Evolutionary conservation across 2,329 filamentous ascomycete genomes (phyloP).

Genomic region (Nothopassalora personata): DNA sequence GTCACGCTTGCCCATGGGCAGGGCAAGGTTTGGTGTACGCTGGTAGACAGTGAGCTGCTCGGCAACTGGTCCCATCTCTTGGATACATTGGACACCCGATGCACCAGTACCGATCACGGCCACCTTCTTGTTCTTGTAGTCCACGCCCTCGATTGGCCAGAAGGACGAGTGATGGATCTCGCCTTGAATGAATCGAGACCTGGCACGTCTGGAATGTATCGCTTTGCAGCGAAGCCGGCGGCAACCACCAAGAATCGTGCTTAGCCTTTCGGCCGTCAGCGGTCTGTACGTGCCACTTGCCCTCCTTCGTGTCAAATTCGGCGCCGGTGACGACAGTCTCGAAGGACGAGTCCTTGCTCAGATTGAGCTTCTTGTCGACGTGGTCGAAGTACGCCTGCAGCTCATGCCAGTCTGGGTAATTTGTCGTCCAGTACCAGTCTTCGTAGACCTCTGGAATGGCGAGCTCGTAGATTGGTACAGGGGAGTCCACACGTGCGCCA

Average conservation of each 20-base stretch:
- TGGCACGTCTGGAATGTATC: slow-evolving; percentile 57
- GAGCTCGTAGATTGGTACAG: slow-evolving; percentile 30
- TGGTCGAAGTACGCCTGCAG: slow-evolving; percentile 56
- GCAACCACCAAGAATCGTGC: slow-evolving; percentile 51
- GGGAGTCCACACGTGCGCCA: slow-evolving; percentile 42
- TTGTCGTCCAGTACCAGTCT: slow-evolving; percentile 50
- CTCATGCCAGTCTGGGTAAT: slow-evolving; percentile 38
- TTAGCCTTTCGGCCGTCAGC: slow-evolving; percentile 48
- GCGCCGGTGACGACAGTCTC: slow-evolving; percentile 52
- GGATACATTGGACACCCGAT: slow-evolving; percentile 59
- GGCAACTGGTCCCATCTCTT: slow-evolving; percentile 45
- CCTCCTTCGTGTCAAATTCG: slow-evolving; percentile 45
- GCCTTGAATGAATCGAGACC: slow-evolving; percentile 56
- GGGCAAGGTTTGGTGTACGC: slow-evolving; percentile 59
- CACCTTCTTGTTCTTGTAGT: slow-evolving; percentile 52
- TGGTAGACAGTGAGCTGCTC: slow-evolving; percentile 56
- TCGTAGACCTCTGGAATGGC: slow-evolving; percentile 44
- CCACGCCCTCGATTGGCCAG: slow-evolving; percentile 44
- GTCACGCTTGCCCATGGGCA: slow-evolving; percentile 54
- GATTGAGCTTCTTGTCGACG: slow-evolving; percentile 49
- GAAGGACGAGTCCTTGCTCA: slow-evolving; percentile 55
- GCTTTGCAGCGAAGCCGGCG: slow-evolving; percentile 55
- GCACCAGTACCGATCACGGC: slow-evolving; percentile 62
- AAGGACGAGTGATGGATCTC: slow-evolving; percentile 43
- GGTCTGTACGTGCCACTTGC: slow-evolving; percentile 49